A percentile compares a stretch with the other conserved stretches of the same genome.
phyloP scores from a whole-genome alignment of 805 yeast genomes.

The Myxozyma melibiosi region DNA sequence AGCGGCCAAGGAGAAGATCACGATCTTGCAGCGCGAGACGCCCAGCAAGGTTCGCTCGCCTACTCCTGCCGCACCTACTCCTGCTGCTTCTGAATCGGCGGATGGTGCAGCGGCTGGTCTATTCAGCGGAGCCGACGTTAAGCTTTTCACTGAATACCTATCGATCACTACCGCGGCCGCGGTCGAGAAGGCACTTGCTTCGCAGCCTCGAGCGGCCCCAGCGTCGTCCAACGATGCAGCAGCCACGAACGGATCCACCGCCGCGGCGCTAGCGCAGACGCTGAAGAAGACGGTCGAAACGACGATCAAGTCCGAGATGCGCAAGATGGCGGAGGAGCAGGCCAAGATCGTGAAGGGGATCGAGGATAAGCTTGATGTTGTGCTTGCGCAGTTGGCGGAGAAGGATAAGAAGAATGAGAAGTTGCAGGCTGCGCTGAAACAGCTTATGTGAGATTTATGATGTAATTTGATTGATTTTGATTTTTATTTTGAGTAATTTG shows the following conservation, averaged over 20 bases:
- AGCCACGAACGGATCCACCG: neutral
- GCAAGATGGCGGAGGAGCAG: neutral
- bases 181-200: slow-evolving; percentile 5
- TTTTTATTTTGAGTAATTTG: too few species aligned
- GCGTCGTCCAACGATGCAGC: neutral
- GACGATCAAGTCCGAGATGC: neutral
- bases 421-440: slow-evolving; percentile 8
- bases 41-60: neutral
- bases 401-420: slow-evolving; percentile 12
- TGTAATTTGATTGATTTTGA: neutral
- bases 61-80: neutral
- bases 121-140: slow-evolving; percentile 1
- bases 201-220: neutral
- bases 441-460: neutral
- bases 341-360: slow-evolving; percentile 3
- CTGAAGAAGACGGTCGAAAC: neutral
- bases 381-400: slow-evolving; percentile 1
- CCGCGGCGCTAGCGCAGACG: neutral
- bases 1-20: slow-evolving; percentile 1
- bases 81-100: neutral
- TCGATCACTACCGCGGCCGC: slow-evolving; percentile 3
- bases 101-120: neutral
- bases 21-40: slow-evolving; percentile 5
- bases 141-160: neutral
- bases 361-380: slow-evolving; percentile 13